Evolutionary conservation across 176 grass and related monocot species (phyloP).

Genomic region (Aechmea fasciata): DNA sequence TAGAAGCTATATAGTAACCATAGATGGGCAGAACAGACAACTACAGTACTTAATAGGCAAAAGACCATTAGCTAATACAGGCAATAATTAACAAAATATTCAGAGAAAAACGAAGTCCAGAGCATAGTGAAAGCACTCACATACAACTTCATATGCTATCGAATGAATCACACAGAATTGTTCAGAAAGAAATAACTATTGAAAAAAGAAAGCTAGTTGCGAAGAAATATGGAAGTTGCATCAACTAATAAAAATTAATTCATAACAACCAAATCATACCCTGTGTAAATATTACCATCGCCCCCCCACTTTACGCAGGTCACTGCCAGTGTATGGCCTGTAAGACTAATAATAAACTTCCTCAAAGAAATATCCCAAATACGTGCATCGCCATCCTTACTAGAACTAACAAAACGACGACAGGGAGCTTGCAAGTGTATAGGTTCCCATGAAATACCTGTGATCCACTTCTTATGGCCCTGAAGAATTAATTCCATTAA

Average conservation of each 20-base stretch:
- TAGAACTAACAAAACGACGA: conserved; percentile 81
- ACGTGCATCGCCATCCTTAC: conserved; percentile 95
- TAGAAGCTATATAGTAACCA: no score
- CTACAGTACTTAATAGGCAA: background rate
- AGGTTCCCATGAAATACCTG: conserved; percentile 90
- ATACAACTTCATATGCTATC: no score
- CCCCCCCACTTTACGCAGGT: conserved; percentile 99
- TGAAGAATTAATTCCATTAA: conserved; percentile 10
- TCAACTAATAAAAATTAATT: background rate
- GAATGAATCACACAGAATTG: no score
- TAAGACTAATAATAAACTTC: conserved; percentile 76
- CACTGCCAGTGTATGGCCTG: conserved; percentile 75
- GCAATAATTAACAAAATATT: background rate
- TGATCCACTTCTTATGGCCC: conserved; percentile 97
- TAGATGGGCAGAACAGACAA: no score
- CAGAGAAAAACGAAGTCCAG: background rate
- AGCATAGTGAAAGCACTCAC: no score
- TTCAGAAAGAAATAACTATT: no score
- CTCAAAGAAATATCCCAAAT: conserved; percentile 73
- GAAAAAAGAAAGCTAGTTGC: no score
- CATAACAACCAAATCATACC: conserved; percentile 25
- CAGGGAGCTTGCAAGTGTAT: conserved; percentile 85
- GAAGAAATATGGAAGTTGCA: background rate
- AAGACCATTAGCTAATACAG: background rate
- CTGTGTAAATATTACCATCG: conserved; percentile 88